Base-by-base conservation (phyloP, 2,329 filamentous ascomycete species). In the Fusarium coicis region DNA sequence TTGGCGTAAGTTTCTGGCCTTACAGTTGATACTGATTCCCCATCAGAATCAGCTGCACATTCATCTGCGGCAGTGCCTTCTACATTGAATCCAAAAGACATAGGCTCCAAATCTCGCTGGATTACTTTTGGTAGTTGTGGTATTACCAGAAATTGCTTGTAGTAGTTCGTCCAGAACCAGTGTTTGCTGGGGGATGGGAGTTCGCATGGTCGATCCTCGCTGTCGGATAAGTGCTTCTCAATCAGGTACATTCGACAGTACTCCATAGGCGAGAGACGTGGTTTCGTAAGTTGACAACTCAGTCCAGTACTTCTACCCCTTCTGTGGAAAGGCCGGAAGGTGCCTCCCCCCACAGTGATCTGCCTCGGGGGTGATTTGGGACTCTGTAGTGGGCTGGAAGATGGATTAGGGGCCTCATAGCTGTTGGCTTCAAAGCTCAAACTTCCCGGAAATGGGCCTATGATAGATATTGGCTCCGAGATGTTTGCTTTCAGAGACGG, bases 201-300 rank as follows among this genome's bases (percentile, higher is more conserved):
- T 26, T 78, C 73, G 50, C 80, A 81, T 4, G 68, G 44, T 10
- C 75, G 67, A 14, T 68, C 60, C 16, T 81, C 75, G 26, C 67
- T 76, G 21, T 78, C 74, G 18, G 79, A 75, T 19, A 69, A 63
- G 10, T 79, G 76, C 47, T 81, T 79, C 50, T 82, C 79, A 5
- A 84, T 65, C 39, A 83, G 74, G 52, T 81, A 82, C 10, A 79
- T 70, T 12, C 83, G 79, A 14, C 77, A 63, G 53, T 84, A 84
- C 47, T 85, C 83, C 81, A 84, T 83, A 2, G 82, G 81, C 2
- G 83, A 83, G 8, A 85, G 54, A 1, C 82, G 79, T 2, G 82
- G 81, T 26, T 69, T 59, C 9, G 55, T 68, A 26, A 83, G 46
- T 26, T 43, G 32, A 26, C 61, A 73, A 19, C 44, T 61, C 14